A percentile compares a stretch with the other conserved stretches of the same genome.
These are phyloP conservation scores for Serpula lacrymans DNA, from an alignment of 768 basidiomycete genomes.

Conservation along the genomic window DNA sequence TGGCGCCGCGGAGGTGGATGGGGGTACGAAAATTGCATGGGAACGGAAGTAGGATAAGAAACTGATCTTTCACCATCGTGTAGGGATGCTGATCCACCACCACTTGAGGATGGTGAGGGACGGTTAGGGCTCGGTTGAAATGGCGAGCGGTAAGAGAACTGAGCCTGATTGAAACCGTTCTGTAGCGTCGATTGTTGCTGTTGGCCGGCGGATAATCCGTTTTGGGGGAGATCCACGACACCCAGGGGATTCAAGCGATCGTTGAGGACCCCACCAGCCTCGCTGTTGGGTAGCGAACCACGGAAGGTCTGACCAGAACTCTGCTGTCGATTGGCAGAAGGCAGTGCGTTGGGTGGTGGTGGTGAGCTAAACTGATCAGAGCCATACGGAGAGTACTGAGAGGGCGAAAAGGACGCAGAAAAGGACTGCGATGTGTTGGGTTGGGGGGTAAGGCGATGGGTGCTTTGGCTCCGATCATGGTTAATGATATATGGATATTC, in stretches of 20 bases:
- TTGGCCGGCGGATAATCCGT: conserved; percentile 1
- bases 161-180: conserved; percentile 12
- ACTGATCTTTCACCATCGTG: not conserved
- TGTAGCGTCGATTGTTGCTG: conserved; percentile 5
- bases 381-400: conserved; percentile 11
- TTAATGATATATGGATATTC: conserved; percentile 16
- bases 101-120: not conserved
- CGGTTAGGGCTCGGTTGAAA: conserved; percentile 3
- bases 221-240: conserved; percentile 8
- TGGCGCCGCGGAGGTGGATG: conserved; percentile 24
- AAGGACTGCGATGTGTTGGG: conserved; percentile 4
- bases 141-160: conserved; percentile 5
- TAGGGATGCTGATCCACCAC: no score
- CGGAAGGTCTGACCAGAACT: no score
- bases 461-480: not conserved
- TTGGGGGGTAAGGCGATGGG: conserved; percentile 10
- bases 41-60: conserved; percentile 4
- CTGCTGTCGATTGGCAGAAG: conserved; percentile 10
- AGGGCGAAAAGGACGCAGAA: conserved; percentile 2
- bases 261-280: no score
- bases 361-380: conserved; percentile 10
- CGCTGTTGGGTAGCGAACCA: no score
- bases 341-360: conserved; percentile 7
- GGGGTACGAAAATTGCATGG: conserved; percentile 28
- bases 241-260: no score